These are phyloP conservation scores for Dothidotthia symphoricarpi DNA, from an alignment of 2,329 filamentous ascomycete species.

Conservation along the genomic window DNA sequence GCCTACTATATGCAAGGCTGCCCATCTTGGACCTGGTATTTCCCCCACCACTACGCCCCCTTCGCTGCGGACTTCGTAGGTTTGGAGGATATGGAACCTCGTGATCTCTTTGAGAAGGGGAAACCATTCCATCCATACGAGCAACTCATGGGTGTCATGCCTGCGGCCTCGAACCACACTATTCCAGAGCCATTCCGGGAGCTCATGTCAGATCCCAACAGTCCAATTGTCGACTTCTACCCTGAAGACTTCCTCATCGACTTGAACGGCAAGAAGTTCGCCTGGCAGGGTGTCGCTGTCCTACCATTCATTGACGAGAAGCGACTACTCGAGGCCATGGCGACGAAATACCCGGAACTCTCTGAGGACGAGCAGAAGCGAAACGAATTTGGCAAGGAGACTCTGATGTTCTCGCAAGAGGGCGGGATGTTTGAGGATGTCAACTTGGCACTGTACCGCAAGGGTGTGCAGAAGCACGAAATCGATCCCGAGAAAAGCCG, in stretches of 20 bases:
- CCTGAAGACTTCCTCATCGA: slow-evolving; percentile 92
- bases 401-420: slow-evolving; percentile 77
- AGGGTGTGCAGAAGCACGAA: slow-evolving; percentile 62
- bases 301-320: slow-evolving; percentile 96
- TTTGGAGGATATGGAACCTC: slow-evolving; percentile 66
- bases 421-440: slow-evolving; percentile 86
- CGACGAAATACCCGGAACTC: slow-evolving; percentile 75
- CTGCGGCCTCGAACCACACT: slow-evolving; percentile 87
- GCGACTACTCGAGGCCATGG: slow-evolving; percentile 77
- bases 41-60: slow-evolving; percentile 96
- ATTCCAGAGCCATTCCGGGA: slow-evolving; percentile 85
- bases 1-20: slow-evolving; percentile 98
- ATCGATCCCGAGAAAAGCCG: slow-evolving; percentile 73
- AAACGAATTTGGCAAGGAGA: slow-evolving; percentile 77
- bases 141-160: slow-evolving; percentile 96
- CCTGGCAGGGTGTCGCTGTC: slow-evolving; percentile 93
- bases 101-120: slow-evolving; percentile 77
- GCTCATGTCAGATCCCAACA: slow-evolving; percentile 84
- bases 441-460: slow-evolving; percentile 83
- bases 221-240: slow-evolving; percentile 96
- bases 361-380: slow-evolving; percentile 73
- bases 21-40: slow-evolving; percentile 99
- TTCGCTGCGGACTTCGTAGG: slow-evolving; percentile 94
- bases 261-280: slow-evolving; percentile 96
- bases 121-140: slow-evolving; percentile 88